Evolutionary conservation across 2,329 filamentous ascomycete genomes (phyloP), one percentile per base, ranked within the genome.

Genomic region (Neocucurbitaria cava): DNA sequence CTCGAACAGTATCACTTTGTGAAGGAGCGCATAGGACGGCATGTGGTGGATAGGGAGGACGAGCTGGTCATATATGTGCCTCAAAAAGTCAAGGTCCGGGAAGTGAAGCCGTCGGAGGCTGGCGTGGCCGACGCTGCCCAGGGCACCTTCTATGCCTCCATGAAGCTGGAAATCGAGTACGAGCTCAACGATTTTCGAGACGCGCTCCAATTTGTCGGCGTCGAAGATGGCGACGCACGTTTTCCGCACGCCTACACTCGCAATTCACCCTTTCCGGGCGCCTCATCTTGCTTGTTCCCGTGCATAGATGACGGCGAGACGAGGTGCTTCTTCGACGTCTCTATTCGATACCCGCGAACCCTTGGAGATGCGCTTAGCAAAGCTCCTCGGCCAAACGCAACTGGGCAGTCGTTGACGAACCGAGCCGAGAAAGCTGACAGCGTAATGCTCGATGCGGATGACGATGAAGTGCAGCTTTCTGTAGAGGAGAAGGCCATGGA

Each of bases 221-320:
- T 95, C 33, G 87, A 92, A 40, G 87, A 88, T 52, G 85, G 88
- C 46, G 94, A 97, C 72, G 82, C 82, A 51, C 86, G 93, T 57
- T 99, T 93, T 73, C 92, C 95, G 0, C 94, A 99, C 78, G 88
- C 91, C 44, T 99, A 96, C 74, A 96, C 94, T 0, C 89, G 88
- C 36, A 92, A 94, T 69, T 90, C 89, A 2, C 80, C 89, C 38
- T 88, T 90, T 57, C 87, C 92, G 0, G 92, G 93, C 26, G 88
- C 87, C 17, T 88, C 92, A 1, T 94, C 88, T 42, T 93, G 89
- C 64, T 86, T 98, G 23, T 99, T 99, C 68, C 95, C 95, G 0
- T 98, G 95, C 73, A 83, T 98, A 47, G 95, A 99, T 72, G 90
- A 96, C 70, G 86, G 89, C 21, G 87, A 87, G 30, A 88, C 90